phyloP scores from a whole-genome alignment of 1,284 basidiomycete species.

The Moniliophthora roreri region DNA sequence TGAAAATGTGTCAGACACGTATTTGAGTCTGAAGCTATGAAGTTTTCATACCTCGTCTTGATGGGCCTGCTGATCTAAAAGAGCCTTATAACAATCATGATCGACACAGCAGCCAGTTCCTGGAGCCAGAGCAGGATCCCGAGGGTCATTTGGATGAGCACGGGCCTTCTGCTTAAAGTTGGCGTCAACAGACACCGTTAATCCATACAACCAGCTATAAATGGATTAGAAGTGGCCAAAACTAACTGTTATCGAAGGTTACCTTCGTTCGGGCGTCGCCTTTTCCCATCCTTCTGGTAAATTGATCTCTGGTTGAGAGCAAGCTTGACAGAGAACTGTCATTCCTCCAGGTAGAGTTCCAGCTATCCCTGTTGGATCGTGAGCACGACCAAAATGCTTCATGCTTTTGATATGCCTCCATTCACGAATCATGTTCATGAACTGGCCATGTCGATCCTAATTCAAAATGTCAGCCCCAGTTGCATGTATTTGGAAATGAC shows the following conservation, averaged over 20 bases:
- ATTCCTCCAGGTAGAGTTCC: background rate
- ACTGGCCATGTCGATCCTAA: no score
- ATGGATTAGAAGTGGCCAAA: background rate
- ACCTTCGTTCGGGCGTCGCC: conserved; percentile 20
- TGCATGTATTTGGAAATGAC: background rate
- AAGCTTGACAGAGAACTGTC: background rate
- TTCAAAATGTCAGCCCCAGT: background rate
- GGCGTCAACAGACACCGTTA: conserved; percentile 12
- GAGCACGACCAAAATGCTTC: background rate
- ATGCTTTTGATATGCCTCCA: background rate
- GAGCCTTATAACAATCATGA: conserved; percentile 1
- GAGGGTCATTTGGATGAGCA: conserved; percentile 2
- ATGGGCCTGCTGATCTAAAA: conserved; percentile 5
- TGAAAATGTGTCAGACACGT: no score
- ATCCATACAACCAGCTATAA: conserved; percentile 15
- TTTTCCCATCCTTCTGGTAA: conserved; percentile 12
- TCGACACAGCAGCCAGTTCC: conserved; percentile 15
- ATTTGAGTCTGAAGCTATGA: background rate
- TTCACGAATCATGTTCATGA: background rate
- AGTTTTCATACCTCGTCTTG: conserved; percentile 12
- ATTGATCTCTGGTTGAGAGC: conserved; percentile 5
- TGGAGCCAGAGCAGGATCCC: conserved; percentile 12
- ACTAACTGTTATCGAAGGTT: background rate
- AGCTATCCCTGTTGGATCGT: background rate
- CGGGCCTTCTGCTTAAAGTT: conserved; percentile 12